A percentile compares a stretch with the other conserved stretches of the same genome.
These are phyloP conservation scores for Prinsepia uniflora DNA, from an alignment of 306 rosid species.

Conservation along the genomic window DNA sequence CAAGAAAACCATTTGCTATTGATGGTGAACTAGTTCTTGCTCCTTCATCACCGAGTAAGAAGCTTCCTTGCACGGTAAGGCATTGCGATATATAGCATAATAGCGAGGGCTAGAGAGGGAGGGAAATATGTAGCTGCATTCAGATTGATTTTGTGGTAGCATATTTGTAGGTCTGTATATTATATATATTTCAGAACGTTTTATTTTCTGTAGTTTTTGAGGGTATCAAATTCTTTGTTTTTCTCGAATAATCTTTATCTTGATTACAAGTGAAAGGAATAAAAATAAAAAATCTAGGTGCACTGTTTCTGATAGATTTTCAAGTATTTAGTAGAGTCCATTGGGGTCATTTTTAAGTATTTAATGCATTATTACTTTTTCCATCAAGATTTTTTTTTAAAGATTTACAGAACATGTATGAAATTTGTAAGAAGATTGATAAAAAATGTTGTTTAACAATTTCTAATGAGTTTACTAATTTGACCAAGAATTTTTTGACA, in stretches of 20 bases:
- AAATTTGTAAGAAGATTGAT: too few species aligned
- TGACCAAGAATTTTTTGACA: too few species aligned
- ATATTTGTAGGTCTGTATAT: not conserved
- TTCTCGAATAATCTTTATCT: not conserved
- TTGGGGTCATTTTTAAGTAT: too few species aligned
- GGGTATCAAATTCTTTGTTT: not conserved
- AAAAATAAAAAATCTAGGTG: not conserved
- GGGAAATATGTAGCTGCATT: not conserved
- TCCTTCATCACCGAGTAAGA: not conserved
- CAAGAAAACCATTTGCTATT: not conserved
- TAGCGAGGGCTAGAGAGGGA: not conserved
- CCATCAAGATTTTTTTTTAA: not conserved
- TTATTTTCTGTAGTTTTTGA: not conserved
- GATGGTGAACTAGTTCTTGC: not conserved
- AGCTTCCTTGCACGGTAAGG: not conserved
- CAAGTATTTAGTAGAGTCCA: not conserved
- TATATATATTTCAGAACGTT: not conserved
- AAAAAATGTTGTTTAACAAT: too few species aligned
- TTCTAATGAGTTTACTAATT: not conserved
- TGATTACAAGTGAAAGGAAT: not conserved
- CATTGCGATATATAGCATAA: too few species aligned
- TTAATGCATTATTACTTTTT: not conserved
- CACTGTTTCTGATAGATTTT: not conserved
- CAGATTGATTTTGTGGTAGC: not conserved
- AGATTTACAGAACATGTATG: not conserved